Percentiles rank a stretch among this genome's conserved stretches.
Conservation (phyloP, 129 eudicot species). For the Chrysanthemum seticuspe region DNA sequence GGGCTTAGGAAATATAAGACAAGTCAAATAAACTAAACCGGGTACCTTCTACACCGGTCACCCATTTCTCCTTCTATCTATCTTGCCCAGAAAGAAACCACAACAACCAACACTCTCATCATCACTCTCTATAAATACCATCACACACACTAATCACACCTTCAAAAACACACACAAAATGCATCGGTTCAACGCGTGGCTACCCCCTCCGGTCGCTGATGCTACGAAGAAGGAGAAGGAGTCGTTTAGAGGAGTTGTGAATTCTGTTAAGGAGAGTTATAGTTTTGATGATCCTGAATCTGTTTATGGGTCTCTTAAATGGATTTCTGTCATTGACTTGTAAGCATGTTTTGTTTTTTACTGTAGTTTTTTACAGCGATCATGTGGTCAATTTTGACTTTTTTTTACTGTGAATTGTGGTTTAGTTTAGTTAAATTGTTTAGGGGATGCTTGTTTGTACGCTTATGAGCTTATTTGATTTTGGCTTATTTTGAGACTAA, state of each 20-base stretch:
- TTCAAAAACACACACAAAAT: constrained; percentile 25
- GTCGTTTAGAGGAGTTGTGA: constrained; percentile 66
- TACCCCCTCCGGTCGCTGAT: constrained; percentile 89
- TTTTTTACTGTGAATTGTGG: neutral
- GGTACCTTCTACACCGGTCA: constrained; percentile 53
- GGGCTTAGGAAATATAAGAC: too few species aligned
- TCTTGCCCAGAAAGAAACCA: constrained; percentile 59
- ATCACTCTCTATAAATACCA: constrained; percentile 11
- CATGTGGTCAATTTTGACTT: constrained; percentile 8
- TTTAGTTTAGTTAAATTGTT: too few species aligned
- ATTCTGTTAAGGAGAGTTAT: constrained; percentile 62
- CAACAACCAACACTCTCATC: neutral
- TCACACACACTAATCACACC: too few species aligned
- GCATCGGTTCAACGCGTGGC: constrained; percentile 96
- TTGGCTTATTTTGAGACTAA: too few species aligned
- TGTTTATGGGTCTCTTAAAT: constrained; percentile 85
- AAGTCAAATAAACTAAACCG: constrained; percentile 17
- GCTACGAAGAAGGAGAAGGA: constrained; percentile 75
- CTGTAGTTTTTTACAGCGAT: too few species aligned
- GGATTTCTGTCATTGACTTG: constrained; percentile 92
- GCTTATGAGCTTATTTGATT: too few species aligned
- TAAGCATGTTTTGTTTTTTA: constrained; percentile 33
- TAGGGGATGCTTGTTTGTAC: too few species aligned
- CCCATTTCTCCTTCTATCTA: constrained; percentile 21
- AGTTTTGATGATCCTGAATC: constrained; percentile 71